A percentile compares a stretch with the other conserved stretches of the same genome.
Evolutionary conservation across 1,284 basidiomycete species (phyloP).

Genomic region (Uromyces viciae-fabae): DNA sequence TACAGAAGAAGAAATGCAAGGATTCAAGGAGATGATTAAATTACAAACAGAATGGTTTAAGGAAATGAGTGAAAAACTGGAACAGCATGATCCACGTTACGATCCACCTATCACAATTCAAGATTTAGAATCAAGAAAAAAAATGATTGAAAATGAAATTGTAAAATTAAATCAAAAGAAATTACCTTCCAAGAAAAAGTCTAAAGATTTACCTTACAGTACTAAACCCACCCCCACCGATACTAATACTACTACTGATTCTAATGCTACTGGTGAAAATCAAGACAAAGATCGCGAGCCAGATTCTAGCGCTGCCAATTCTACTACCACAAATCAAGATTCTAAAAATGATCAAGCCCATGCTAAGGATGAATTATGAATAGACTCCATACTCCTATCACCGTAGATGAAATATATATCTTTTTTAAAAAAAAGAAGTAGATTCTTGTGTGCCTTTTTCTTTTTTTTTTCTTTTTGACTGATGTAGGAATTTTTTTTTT

Average conservation of each 20-base stretch:
- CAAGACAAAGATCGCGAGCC: no score
- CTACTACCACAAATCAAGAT: background rate
- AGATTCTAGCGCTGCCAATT: background rate
- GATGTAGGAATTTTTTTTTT: background rate
- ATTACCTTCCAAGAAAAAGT: slow-evolving; percentile 50
- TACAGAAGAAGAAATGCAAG: slow-evolving; percentile 52
- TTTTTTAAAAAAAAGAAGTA: background rate
- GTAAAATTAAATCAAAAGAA: slow-evolving; percentile 51
- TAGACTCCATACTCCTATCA: no score
- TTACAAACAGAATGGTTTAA: slow-evolving; percentile 53
- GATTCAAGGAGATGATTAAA: slow-evolving; percentile 49
- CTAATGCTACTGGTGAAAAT: background rate
- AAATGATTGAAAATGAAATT: slow-evolving; percentile 51
- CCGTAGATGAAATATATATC: no score
- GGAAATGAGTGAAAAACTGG: slow-evolving; percentile 51
- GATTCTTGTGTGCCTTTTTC: no score
- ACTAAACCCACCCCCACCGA: slow-evolving; percentile 27
- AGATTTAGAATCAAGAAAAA: slow-evolving; percentile 52
- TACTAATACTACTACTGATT: background rate
- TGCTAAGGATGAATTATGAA: slow-evolving; percentile 28
- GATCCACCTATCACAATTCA: slow-evolving; percentile 52
- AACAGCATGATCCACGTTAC: slow-evolving; percentile 49
- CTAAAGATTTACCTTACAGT: slow-evolving; percentile 15
- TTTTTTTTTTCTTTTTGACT: background rate
- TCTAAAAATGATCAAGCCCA: background rate